These are phyloP conservation scores for Candida succiphila DNA, from an alignment of 805 yeast genomes.

Conservation along the genomic window DNA sequence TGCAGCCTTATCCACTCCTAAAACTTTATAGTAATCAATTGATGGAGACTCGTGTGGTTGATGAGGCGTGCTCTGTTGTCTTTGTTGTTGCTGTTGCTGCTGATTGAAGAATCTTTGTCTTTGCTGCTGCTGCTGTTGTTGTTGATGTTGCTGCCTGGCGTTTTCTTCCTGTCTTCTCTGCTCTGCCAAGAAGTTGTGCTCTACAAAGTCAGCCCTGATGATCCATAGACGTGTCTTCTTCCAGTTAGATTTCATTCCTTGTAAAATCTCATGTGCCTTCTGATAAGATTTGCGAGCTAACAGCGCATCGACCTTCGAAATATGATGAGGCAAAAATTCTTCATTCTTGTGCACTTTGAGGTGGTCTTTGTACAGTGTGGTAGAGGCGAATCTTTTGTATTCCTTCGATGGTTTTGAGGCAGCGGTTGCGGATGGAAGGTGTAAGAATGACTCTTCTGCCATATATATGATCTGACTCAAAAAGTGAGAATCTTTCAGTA, in stretches of 20 bases:
- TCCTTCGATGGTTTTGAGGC: conserved; percentile 1
- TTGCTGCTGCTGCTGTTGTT: conserved; percentile 33
- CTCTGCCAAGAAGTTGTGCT: conserved; percentile 17
- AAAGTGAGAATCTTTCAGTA: conserved; percentile 11
- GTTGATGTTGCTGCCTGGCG: conserved; percentile 27
- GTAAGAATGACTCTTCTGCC: conserved; percentile 13
- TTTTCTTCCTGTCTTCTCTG: conserved; percentile 22
- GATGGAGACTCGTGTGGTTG: conserved; percentile 20
- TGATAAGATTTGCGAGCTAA: conserved; percentile 15
- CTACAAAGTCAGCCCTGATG: conserved; percentile 17
- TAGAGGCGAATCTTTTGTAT: conserved; percentile 5
- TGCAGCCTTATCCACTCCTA: conserved; percentile 62
- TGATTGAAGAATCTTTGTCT: conserved; percentile 34
- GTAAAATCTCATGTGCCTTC: conserved; percentile 30
- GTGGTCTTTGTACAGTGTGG: neutral
- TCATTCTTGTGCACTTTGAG: neutral
- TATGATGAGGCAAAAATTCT: conserved; percentile 7
- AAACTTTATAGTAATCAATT: conserved; percentile 67
- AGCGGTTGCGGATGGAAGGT: conserved; percentile 3
- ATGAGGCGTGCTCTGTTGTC: conserved; percentile 22
- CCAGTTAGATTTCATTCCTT: conserved; percentile 23
- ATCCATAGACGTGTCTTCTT: conserved; percentile 29
- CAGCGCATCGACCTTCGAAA: conserved; percentile 8
- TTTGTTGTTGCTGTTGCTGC: conserved; percentile 27
- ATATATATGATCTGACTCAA: conserved; percentile 12